Conservation (phyloP, 1,139 yeast genomes). For the Zygosaccharomyces sapae region DNA sequence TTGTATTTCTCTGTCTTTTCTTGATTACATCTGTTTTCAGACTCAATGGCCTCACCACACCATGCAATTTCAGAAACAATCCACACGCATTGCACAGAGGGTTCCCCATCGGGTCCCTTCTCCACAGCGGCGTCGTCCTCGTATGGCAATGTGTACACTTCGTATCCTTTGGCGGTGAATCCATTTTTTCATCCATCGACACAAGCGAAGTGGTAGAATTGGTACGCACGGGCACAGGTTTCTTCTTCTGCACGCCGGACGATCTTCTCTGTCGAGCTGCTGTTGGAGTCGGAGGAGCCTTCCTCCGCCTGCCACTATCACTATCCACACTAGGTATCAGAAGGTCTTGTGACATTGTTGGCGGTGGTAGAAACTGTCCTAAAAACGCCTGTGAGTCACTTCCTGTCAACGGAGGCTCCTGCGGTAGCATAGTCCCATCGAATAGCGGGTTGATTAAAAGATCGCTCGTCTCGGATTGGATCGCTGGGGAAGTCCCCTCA, state of each 20-base stretch:
- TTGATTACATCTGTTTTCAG: conserved; percentile 90
- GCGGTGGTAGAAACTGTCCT: conserved; percentile 3
- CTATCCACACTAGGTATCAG: neutral
- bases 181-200: conserved; percentile 8
- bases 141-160: conserved; percentile 86
- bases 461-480: conserved; percentile 1
- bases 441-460: conserved; percentile 1
- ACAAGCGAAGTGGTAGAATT: conserved; percentile 11
- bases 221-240: conserved; percentile 10
- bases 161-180: conserved; percentile 16
- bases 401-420: conserved; percentile 7
- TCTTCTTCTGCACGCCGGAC: conserved; percentile 13
- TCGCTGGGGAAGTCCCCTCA: conserved; percentile 3
- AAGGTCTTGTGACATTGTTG: neutral
- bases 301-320: neutral
- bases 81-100: conserved; percentile 97
- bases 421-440: conserved; percentile 1
- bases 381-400: conserved; percentile 5
- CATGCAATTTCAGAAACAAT: conserved; percentile 81
- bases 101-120: conserved; percentile 88
- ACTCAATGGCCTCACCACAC: conserved; percentile 87
- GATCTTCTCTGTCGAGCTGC: conserved; percentile 9
- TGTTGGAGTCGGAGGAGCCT: conserved; percentile 3
- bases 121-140: conserved; percentile 91
- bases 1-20: conserved; percentile 49